A percentile compares a stretch with the other conserved stretches of the same genome.
Conservation (phyloP, 352 stramenopile genomes). For the Globisporangium uncinulatum region DNA sequence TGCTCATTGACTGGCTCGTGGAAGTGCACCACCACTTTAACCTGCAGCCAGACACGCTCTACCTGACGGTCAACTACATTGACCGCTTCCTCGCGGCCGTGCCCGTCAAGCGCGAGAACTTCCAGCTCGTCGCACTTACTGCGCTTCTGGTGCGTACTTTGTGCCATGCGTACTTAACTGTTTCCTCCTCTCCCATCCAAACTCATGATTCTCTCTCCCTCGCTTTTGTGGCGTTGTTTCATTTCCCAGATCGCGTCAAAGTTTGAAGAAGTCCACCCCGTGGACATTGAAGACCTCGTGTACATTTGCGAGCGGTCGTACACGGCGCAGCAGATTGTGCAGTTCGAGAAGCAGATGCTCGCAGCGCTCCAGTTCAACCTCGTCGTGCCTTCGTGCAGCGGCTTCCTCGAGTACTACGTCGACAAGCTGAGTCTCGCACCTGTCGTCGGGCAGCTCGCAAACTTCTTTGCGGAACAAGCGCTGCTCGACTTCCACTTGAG, state of each 20-base stretch:
- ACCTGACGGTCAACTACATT: conserved; percentile 98
- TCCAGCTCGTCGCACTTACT: conserved; percentile 97
- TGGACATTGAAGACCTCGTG: conserved; percentile 95
- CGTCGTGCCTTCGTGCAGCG: conserved; percentile 92
- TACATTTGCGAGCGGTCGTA: conserved; percentile 98
- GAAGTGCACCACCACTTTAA: conserved; percentile 99
- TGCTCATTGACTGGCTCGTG: conserved; percentile 77
- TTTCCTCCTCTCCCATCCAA: not conserved
- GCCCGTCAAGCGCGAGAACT: conserved; percentile 88
- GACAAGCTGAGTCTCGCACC: conserved; percentile 59
- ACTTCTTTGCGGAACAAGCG: conserved; percentile 53
- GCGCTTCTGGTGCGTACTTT: conserved; percentile 76
- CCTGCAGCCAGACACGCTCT: conserved; percentile 95
- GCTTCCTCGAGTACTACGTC: conserved; percentile 95
- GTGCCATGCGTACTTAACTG: not conserved
- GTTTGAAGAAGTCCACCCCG: conserved; percentile 99
- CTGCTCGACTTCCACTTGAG: conserved; percentile 52
- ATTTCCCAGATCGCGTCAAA: conserved; percentile 90
- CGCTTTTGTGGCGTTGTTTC: not conserved
- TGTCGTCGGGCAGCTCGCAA: conserved; percentile 35
- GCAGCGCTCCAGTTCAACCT: conserved; percentile 95
- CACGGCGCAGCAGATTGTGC: conserved; percentile 61
- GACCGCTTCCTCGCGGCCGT: conserved; percentile 94
- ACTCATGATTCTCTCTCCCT: not conserved
- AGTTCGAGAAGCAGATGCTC: conserved; percentile 94